These are phyloP conservation scores for Gaeumannomyces tritici DNA, from an alignment of 2,329 filamentous ascomycete species.

Conservation along the genomic window DNA sequence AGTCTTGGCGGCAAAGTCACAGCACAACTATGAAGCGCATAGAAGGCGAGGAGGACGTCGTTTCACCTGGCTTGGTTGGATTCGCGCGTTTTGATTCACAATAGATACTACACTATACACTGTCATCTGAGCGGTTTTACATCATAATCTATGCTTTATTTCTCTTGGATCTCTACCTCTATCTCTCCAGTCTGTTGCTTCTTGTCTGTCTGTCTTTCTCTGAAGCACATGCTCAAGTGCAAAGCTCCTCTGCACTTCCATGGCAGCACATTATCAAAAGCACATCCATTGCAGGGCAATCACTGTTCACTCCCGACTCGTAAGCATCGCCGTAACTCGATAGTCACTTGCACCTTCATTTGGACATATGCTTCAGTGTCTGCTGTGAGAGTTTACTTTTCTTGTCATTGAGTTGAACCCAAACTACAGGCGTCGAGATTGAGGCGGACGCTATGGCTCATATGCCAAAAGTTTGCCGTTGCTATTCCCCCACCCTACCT, in stretches of 20 bases:
- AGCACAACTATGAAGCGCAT: constrained; percentile 24
- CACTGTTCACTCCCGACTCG: neutral
- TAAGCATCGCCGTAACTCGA: neutral
- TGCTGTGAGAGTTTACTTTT: no score
- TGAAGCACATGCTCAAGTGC: neutral
- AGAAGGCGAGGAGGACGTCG: neutral
- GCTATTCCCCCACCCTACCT: no score
- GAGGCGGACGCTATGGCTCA: no score
- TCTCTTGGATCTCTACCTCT: no score
- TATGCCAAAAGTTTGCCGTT: no score
- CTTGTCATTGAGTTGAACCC: no score
- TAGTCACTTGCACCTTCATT: neutral
- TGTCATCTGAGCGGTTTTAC: neutral
- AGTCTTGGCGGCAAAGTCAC: constrained; percentile 28
- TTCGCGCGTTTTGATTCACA: neutral
- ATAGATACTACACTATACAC: neutral
- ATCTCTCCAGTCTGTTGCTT: neutral
- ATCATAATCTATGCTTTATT: neutral
- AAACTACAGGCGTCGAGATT: no score
- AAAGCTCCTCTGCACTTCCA: neutral
- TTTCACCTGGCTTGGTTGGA: neutral
- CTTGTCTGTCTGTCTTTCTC: neutral
- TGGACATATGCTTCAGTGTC: no score
- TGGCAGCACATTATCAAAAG: neutral
- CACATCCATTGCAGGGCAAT: neutral